These are phyloP conservation scores for Boletus tylopilopsis DNA, from an alignment of 768 basidiomycete genomes.

Conservation along the genomic window DNA sequence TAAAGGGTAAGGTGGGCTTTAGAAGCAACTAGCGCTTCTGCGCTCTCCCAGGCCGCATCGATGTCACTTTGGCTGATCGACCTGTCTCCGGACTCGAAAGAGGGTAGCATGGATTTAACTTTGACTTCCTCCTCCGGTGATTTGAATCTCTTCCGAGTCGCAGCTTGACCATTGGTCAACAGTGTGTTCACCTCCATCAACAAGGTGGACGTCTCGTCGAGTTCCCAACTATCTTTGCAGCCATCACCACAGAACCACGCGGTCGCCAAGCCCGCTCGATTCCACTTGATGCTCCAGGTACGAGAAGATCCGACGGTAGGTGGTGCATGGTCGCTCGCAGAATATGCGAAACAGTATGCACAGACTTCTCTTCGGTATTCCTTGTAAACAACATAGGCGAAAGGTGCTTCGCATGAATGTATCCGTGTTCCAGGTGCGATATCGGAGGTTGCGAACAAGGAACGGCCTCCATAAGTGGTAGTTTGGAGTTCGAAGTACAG, in stretches of 20 bases:
- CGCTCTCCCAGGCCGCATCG: slow-evolving; percentile 45
- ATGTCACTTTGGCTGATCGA: slow-evolving; percentile 38
- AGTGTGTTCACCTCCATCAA: slow-evolving; percentile 32
- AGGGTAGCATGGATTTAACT: slow-evolving; percentile 16
- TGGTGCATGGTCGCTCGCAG: slow-evolving; percentile 29
- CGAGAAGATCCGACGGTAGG: slow-evolving; percentile 20
- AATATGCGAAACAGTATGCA: slow-evolving; percentile 60
- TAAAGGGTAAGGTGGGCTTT: slow-evolving; percentile 21
- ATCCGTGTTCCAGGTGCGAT: slow-evolving; percentile 44
- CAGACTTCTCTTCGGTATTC: slow-evolving; percentile 68
- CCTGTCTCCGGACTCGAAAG: slow-evolving; percentile 7
- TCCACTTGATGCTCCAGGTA: slow-evolving; percentile 44
- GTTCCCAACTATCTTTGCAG: slow-evolving; percentile 46
- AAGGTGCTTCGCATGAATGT: slow-evolving; percentile 45
- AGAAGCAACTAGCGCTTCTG: slow-evolving; percentile 31
- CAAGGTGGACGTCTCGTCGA: slow-evolving; percentile 31
- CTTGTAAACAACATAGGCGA: slow-evolving; percentile 54
- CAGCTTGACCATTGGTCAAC: slow-evolving; percentile 33
- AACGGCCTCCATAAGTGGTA: slow-evolving; percentile 50
- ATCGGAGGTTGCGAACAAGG: slow-evolving; percentile 43
- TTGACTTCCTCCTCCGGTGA: slow-evolving; percentile 20
- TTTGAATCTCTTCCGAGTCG: slow-evolving; percentile 29
- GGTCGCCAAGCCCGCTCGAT: slow-evolving; percentile 33
- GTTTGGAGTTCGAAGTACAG: slow-evolving; percentile 22
- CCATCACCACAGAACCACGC: slow-evolving; percentile 54